A percentile compares a stretch with the other conserved stretches of the same genome.
These are phyloP conservation scores for Selaginella moellendorffii DNA, from an alignment of 75 land plant species.

Conservation along the genomic window DNA sequence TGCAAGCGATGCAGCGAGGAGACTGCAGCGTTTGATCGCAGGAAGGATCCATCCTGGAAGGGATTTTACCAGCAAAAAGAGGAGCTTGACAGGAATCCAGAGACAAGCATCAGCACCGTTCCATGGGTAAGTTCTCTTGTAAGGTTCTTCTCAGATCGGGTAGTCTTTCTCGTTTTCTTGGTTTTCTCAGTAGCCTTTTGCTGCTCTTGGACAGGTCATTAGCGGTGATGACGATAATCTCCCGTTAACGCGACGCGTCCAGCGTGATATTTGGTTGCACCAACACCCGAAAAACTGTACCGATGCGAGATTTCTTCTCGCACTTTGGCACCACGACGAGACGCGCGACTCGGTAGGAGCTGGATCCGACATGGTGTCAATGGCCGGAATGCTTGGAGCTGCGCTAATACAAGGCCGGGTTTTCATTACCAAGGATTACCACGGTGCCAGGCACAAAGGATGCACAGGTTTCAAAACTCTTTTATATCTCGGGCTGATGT, in stretches of 20 bases:
- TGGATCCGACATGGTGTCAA: background rate
- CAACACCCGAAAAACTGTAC: background rate
- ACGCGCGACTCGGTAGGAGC: no score
- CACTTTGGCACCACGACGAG: background rate
- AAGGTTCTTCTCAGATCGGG: no score
- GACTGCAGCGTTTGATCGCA: no score
- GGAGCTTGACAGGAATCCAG: no score
- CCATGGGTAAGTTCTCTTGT: no score
- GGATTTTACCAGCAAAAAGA: no score
- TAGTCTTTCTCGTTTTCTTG: no score
- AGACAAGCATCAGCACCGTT: no score
- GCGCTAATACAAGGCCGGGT: background rate
- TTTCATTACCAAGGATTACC: background rate
- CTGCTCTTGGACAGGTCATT: no score
- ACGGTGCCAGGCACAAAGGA: background rate
- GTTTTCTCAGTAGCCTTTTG: no score
- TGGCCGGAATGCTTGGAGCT: background rate
- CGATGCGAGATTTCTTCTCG: background rate
- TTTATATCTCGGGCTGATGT: background rate
- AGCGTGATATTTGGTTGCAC: background rate
- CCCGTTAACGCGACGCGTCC: background rate
- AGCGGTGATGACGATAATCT: background rate
- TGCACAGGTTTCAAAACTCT: conserved; percentile 1
- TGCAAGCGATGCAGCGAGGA: no score
- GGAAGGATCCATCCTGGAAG: no score